phyloP scores from a whole-genome alignment of 2,329 filamentous ascomycete species.

The Neonectria neomacrospora region DNA sequence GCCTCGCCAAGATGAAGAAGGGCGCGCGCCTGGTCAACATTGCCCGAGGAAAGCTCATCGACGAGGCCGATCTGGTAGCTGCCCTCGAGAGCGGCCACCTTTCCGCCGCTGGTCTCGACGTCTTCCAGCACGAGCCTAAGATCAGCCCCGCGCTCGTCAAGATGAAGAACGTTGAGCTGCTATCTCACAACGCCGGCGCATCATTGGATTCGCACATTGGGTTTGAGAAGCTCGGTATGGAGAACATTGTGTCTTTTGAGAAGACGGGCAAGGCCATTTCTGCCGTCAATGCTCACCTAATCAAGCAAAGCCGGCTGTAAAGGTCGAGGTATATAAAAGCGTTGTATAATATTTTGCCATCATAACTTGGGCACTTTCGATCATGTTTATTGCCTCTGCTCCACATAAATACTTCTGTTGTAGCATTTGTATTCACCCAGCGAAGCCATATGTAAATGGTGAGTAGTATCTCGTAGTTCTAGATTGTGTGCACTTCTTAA shows the following conservation, averaged over 20 bases:
- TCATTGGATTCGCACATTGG: constrained; percentile 43
- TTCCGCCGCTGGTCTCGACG: constrained; percentile 73
- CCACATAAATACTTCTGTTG: too few relatives aligned
- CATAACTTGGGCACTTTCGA: neutral
- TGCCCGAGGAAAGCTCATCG: constrained; percentile 76
- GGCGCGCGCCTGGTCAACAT: constrained; percentile 78
- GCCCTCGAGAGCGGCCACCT: constrained; percentile 72
- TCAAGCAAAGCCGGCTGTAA: constrained; percentile 42
- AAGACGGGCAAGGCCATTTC: constrained; percentile 41
- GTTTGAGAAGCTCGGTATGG: constrained; percentile 41
- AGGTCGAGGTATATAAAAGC: constrained; percentile 3
- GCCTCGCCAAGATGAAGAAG: constrained; percentile 77
- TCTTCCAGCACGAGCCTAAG: constrained; percentile 75
- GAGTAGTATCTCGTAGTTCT: too few relatives aligned
- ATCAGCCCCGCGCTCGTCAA: constrained; percentile 42
- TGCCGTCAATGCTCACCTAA: constrained; percentile 41
- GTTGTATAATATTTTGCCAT: constrained; percentile 6
- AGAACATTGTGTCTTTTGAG: constrained; percentile 40
- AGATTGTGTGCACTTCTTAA: too few relatives aligned
- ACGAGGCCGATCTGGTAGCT: constrained; percentile 75
- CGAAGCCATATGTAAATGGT: too few relatives aligned
- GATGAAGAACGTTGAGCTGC: constrained; percentile 43
- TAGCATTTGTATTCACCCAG: too few relatives aligned
- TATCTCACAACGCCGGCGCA: constrained; percentile 42
- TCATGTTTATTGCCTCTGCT: neutral